phyloP scores from a whole-genome alignment of 2,329 filamentous ascomycete species.

The Apiospora sp. region DNA sequence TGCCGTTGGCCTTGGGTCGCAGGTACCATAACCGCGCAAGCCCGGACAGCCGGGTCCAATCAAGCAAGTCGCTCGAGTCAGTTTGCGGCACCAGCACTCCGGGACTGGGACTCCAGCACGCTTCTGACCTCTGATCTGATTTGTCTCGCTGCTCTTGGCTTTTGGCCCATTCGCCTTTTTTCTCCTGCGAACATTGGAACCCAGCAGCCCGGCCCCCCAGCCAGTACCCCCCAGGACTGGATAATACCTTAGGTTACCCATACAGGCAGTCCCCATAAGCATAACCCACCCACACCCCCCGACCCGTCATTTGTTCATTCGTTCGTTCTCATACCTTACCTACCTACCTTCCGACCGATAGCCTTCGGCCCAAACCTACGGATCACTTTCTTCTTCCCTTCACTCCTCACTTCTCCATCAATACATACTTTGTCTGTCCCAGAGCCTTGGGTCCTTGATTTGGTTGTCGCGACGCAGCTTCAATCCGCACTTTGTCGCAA shows the following conservation, averaged over 20 bases:
- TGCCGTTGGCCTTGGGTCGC: conserved; percentile 13
- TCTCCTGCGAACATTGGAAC: conserved; percentile 8
- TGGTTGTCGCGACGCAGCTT: neutral
- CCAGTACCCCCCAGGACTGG: neutral
- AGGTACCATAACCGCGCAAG: conserved; percentile 22
- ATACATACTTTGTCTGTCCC: conserved; percentile 19
- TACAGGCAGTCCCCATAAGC: conserved; percentile 19
- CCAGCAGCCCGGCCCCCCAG: conserved; percentile 14
- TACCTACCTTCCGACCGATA: conserved; percentile 17
- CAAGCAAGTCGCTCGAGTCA: conserved; percentile 24
- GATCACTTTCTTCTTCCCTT: conserved; percentile 14
- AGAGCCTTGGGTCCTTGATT: conserved; percentile 12
- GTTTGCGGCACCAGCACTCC: conserved; percentile 23
- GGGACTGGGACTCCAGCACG: conserved; percentile 16
- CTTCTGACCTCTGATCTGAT: conserved; percentile 15
- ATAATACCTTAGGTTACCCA: conserved; percentile 7
- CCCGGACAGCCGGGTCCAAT: conserved; percentile 21
- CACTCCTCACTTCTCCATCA: conserved; percentile 14
- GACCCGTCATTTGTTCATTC: conserved; percentile 20
- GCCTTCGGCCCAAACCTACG: conserved; percentile 20
- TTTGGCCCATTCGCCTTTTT: conserved; percentile 12
- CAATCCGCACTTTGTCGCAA: neutral
- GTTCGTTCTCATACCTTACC: conserved; percentile 19
- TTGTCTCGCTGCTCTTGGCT: conserved; percentile 18
- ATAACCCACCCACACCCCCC: conserved; percentile 20